Evolutionary conservation across 164 flowering plant species (phyloP), one percentile per base, ranked within the genome.

Genomic region (Vitis cinerea): DNA sequence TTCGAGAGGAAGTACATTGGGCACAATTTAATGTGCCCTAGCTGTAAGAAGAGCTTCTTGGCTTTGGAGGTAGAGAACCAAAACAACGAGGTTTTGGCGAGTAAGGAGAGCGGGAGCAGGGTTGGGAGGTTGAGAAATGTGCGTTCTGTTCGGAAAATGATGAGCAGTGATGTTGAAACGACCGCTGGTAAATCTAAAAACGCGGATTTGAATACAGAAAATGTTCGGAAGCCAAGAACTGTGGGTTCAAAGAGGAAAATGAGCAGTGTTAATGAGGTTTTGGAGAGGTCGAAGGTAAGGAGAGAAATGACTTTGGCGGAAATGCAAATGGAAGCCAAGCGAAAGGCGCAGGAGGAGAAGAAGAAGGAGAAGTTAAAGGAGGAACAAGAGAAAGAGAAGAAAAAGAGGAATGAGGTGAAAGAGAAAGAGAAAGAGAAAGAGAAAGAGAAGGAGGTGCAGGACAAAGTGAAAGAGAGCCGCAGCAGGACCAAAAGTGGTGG

Each of bases 1-100:
- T 90, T 91, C 69, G 91, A 93, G 75, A 86, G 83, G 81, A 82
- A 68, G 84, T 91, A 90, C 72, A 65, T 93, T 64, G 93, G 90
- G 65, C 90, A 87, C 55, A 82, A 63, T 69, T 75, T 93, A 74
- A 66, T 90, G 60, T 93, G 97, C 66, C 93, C 97, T 37, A 80
- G 82, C 52, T 93, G 98, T 78, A 86, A 71, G 62, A 88, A 84
- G 78, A 86, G 87, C 53, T 91, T 91, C 74, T 50, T 73, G 74
- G 97, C 97, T 56, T 77, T 82, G 65, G 94, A 93, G 72, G 85
- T 79, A 16, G 63, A 56, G 12, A 68, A 44, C 5, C 67, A 55
- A 47, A 69, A 54, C 69, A 59, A 9, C 58, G 44, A 64, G 44
- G 10, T 65, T 84, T 64, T 6, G 75, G 47, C 16, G 53, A 60